phyloP scores from a whole-genome alignment of 2,329 filamentous ascomycete species.

The Fusarium luffae region DNA sequence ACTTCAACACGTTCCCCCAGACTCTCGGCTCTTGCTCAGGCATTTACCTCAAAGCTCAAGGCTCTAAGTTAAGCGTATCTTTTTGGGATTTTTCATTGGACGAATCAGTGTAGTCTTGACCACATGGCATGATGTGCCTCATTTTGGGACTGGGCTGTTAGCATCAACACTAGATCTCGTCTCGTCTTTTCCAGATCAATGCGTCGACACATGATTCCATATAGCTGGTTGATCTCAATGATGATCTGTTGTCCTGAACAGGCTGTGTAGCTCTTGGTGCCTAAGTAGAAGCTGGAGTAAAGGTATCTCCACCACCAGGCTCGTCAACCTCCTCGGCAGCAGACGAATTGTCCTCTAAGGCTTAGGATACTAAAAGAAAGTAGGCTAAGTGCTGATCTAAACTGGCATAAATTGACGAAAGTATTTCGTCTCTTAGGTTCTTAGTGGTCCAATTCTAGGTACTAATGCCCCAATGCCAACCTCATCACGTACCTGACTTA shows the following conservation, averaged over 20 bases:
- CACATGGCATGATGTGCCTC: constrained; percentile 9
- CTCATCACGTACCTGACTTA: neutral
- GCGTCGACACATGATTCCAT: neutral
- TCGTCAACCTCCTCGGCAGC: neutral
- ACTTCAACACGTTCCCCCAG: constrained; percentile 7
- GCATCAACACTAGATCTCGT: neutral
- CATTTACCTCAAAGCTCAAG: neutral
- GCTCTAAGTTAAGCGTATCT: neutral
- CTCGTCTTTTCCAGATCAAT: constrained; percentile 3
- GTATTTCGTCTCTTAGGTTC: neutral
- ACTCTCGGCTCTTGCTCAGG: neutral
- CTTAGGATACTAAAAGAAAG: neutral
- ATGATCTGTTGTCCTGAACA: neutral
- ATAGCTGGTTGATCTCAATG: neutral
- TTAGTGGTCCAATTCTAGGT: too few species aligned
- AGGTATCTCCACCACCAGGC: neutral
- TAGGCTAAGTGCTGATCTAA: neutral
- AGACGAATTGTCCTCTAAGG: neutral
- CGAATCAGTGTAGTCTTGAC: neutral
- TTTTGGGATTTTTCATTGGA: neutral
- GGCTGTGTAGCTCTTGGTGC: neutral
- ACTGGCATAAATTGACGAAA: neutral
- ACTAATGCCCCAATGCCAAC: neutral
- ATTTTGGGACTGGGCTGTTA: neutral
- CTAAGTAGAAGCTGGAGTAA: neutral